phyloP scores from a whole-genome alignment of 768 basidiomycete species.

The Zangia roseola region DNA sequence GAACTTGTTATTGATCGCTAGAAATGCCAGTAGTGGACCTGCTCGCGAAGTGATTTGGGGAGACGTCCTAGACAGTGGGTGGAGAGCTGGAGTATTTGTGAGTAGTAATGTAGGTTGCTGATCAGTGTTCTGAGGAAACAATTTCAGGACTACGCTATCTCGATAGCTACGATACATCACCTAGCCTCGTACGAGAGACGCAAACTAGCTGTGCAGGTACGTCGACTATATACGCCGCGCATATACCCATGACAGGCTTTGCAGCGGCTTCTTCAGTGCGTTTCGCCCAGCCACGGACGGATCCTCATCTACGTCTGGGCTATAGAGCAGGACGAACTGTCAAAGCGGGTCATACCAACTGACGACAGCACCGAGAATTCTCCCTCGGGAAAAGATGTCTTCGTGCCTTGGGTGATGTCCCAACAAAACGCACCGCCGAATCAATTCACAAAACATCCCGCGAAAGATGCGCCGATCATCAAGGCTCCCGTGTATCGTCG shows the following conservation, averaged over 20 bases:
- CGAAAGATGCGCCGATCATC: neutral
- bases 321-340: constrained; percentile 83
- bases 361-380: neutral
- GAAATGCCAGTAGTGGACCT: constrained; percentile 48
- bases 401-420: constrained; percentile 84
- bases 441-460: constrained; percentile 10
- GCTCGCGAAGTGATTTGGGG: constrained; percentile 75
- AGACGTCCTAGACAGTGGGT: constrained; percentile 69
- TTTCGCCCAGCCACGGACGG: constrained; percentile 70
- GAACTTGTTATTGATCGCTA: constrained; percentile 76
- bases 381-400: constrained; percentile 68
- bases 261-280: constrained; percentile 61
- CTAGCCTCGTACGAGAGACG: constrained; percentile 79
- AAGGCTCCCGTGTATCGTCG: constrained; percentile 61
- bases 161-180: constrained; percentile 97
- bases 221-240: constrained; percentile 6
- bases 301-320: constrained; percentile 97
- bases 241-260: neutral
- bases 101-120: constrained; percentile 27
- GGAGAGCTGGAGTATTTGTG: constrained; percentile 83
- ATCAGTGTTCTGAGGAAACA: constrained; percentile 1
- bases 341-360: constrained; percentile 65
- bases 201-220: constrained; percentile 68
- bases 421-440: constrained; percentile 28
- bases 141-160: constrained; percentile 90